phyloP scores from a whole-genome alignment of 305 asterid genomes.

The Fraxinus sp. region DNA sequence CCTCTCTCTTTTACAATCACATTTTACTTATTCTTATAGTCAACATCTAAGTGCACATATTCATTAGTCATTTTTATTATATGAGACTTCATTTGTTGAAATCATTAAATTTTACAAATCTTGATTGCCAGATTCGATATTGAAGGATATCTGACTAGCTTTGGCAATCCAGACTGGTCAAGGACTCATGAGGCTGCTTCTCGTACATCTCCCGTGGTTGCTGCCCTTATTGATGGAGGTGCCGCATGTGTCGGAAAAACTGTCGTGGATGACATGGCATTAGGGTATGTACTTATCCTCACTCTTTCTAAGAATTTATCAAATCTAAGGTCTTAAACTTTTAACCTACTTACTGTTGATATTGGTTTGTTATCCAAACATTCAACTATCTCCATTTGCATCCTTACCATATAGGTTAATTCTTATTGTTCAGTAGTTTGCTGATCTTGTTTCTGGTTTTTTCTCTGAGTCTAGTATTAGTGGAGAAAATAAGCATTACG shows the following conservation, averaged over 20 bases:
- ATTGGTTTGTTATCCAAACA: not conserved
- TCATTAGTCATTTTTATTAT: not conserved
- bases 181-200: slow-evolving; percentile 81
- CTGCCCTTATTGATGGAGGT: slow-evolving; percentile 90
- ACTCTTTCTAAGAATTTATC: not conserved
- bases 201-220: slow-evolving; percentile 66
- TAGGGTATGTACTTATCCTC: slow-evolving; percentile 54
- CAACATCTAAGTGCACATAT: not conserved
- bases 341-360: not conserved
- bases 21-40: not conserved
- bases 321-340: slow-evolving; percentile 2
- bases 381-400: not conserved
- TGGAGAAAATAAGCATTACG: slow-evolving; percentile 90
- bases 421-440: not conserved
- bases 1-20: not conserved
- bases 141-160: slow-evolving; percentile 80
- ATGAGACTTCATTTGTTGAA: not conserved
- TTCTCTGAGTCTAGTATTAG: slow-evolving; percentile 47
- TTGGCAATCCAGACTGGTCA: slow-evolving; percentile 96
- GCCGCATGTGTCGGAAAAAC: slow-evolving; percentile 92
- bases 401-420: not conserved
- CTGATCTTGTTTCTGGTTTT: not conserved
- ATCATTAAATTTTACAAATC: slow-evolving; percentile 10
- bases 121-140: slow-evolving; percentile 69
- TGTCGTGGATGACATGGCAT: slow-evolving; percentile 87